These are phyloP conservation scores for Aureobasidium lini DNA, from an alignment of 2,329 filamentous ascomycete species.

Conservation along the genomic window DNA sequence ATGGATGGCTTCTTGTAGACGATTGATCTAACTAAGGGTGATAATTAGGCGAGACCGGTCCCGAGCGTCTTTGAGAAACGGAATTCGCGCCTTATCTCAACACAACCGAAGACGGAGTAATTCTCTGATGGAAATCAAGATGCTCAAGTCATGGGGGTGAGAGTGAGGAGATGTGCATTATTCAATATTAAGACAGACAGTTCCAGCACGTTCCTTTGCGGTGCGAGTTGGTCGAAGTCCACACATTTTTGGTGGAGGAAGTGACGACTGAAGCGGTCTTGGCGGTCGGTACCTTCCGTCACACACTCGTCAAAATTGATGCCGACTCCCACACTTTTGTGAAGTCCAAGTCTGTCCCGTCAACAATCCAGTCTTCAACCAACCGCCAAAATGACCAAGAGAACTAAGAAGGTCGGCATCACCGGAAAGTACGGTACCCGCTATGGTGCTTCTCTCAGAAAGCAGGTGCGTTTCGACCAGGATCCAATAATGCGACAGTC, in stretches of 20 bases:
- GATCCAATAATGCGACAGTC: slow-evolving; percentile 5
- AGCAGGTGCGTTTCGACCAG: slow-evolving; percentile 47
- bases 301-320: not conserved
- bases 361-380: slow-evolving; percentile 9
- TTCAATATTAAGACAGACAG: not conserved
- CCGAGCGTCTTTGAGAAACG: not conserved
- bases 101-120: not conserved
- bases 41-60: not conserved
- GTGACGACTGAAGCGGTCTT: not conserved
- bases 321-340: not conserved
- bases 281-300: not conserved
- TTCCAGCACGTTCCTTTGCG: not conserved
- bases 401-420: slow-evolving; percentile 63
- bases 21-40: not conserved
- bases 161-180: not conserved
- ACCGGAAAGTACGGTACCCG: slow-evolving; percentile 98
- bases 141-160: not conserved
- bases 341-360: not conserved
- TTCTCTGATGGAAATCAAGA: not conserved
- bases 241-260: not conserved
- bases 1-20: not conserved
- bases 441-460: slow-evolving; percentile 64
- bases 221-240: not conserved
- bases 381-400: slow-evolving; percentile 73
- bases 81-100: not conserved